Percentiles rank a stretch among this genome's conserved stretches.
phyloP scores from a whole-genome alignment of 768 basidiomycete genomes.

The Lentinula guzmanii region DNA sequence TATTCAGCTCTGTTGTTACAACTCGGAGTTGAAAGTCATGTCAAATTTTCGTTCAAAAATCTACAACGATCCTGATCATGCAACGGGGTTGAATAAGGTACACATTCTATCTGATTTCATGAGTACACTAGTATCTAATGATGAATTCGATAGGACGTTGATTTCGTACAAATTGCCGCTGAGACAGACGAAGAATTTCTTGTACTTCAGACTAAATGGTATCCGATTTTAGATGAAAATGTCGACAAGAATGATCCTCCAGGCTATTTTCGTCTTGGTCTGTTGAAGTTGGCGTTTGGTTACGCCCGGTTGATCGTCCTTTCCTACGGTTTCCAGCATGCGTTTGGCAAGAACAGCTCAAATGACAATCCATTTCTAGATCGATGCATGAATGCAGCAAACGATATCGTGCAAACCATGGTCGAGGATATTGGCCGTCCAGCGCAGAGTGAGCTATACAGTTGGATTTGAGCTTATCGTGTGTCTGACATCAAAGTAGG shows the following conservation, averaged over 20 bases:
- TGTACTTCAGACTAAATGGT: slow-evolving; percentile 50
- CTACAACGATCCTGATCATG: slow-evolving; percentile 68
- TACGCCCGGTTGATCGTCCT: slow-evolving; percentile 66
- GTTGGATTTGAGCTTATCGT: background rate
- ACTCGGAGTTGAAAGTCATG: slow-evolving; percentile 64
- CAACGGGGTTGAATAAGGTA: slow-evolving; percentile 74
- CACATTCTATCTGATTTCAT: slow-evolving; percentile 1
- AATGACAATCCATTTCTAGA: slow-evolving; percentile 63
- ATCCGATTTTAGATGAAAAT: slow-evolving; percentile 38
- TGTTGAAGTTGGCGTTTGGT: slow-evolving; percentile 57
- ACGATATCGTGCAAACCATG: slow-evolving; percentile 57
- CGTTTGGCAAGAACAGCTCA: slow-evolving; percentile 54
- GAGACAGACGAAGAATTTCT: slow-evolving; percentile 69
- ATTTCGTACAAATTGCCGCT: slow-evolving; percentile 59
- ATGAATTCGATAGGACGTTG: slow-evolving; percentile 39
- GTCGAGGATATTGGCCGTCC: slow-evolving; percentile 53
- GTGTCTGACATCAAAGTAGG: slow-evolving; percentile 23
- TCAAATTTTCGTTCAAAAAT: slow-evolving; percentile 55
- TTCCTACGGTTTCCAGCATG: slow-evolving; percentile 75
- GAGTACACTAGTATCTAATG: background rate
- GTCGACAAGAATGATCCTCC: slow-evolving; percentile 46
- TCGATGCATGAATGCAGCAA: slow-evolving; percentile 61
- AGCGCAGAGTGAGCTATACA: slow-evolving; percentile 39
- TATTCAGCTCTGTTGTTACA: slow-evolving; percentile 76
- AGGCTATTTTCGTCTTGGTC: slow-evolving; percentile 53